These are phyloP conservation scores for Hyphopichia homilentoma DNA, from an alignment of 805 yeast genomes.

Conservation along the genomic window DNA sequence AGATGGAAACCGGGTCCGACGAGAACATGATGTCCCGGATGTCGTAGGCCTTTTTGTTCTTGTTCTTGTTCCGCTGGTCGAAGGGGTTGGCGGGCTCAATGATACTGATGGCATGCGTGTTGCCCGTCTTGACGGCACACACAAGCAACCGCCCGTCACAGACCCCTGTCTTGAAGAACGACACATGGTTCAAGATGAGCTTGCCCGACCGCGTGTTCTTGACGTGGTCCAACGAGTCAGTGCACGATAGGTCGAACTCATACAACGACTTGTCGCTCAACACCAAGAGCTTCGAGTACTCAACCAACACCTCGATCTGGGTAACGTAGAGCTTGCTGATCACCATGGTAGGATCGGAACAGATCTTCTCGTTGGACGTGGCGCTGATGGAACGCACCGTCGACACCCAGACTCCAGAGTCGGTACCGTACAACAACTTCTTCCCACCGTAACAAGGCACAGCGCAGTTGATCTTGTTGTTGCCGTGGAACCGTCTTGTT, in stretches of 20 bases:
- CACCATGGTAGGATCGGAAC: constrained; percentile 71
- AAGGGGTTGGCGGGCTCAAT: constrained; percentile 86
- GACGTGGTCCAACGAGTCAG: constrained; percentile 44
- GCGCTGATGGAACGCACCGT: constrained; percentile 58
- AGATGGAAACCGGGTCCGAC: constrained; percentile 88
- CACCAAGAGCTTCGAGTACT: constrained; percentile 77
- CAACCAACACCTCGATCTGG: constrained; percentile 89
- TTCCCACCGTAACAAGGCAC: constrained; percentile 95
- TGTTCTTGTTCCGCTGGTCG: constrained; percentile 53
- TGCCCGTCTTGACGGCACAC: constrained; percentile 83
- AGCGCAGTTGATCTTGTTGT: constrained; percentile 81
- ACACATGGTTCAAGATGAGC: constrained; percentile 81
- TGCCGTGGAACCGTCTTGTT: constrained; percentile 68
- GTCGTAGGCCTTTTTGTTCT: constrained; percentile 53
- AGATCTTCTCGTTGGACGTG: constrained; percentile 45
- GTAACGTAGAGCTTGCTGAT: constrained; percentile 73
- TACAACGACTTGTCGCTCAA: constrained; percentile 78
- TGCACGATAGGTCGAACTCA: constrained; percentile 63
- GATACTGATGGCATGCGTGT: constrained; percentile 75
- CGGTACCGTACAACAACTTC: constrained; percentile 86
- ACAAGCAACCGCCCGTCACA: constrained; percentile 86
- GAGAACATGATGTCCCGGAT: constrained; percentile 74
- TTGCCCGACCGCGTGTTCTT: constrained; percentile 64
- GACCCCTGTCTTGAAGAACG: constrained; percentile 88
- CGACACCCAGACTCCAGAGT: constrained; percentile 82